Evolutionary conservation across 139 green algal genomes (phyloP).

Genomic region (Yamagishiella unicocca): DNA sequence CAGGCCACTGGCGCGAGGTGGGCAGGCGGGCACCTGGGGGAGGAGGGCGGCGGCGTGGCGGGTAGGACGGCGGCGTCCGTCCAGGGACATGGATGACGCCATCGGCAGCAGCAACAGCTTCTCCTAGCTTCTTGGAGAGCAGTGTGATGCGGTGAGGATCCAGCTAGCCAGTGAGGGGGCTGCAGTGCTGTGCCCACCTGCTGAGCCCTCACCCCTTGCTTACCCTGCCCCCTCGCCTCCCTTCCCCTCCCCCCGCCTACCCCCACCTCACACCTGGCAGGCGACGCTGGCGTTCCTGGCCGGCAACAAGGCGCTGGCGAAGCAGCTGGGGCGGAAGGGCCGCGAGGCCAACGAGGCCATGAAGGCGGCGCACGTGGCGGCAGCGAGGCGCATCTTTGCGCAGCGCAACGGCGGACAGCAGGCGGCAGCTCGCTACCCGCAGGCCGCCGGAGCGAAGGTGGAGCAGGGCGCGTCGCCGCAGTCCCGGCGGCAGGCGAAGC

Average conservation of each 20-base stretch:
- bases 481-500: background rate
- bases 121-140: too few species aligned
- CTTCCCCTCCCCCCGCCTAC: background rate
- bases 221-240: background rate
- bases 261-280: too few species aligned
- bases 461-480: too few species aligned
- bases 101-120: too few species aligned
- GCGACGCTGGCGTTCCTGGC: constrained; percentile 81
- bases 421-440: background rate
- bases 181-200: too few species aligned
- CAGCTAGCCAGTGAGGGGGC: too few species aligned
- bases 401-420: constrained; percentile 57
- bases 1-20: too few species aligned
- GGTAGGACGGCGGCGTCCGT: too few species aligned
- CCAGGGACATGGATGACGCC: too few species aligned
- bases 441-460: background rate
- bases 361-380: constrained; percentile 71
- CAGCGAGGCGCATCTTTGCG: constrained; percentile 65
- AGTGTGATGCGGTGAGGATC: too few species aligned
- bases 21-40: too few species aligned
- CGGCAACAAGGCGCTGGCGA: constrained; percentile 79
- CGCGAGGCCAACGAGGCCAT: constrained; percentile 74
- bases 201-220: background rate
- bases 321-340: constrained; percentile 74
- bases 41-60: too few species aligned